Evolutionary conservation across 352 stramenopile species (phyloP), one percentile per base, ranked within the genome.

Genomic region (Globisporangium recalcitrans): DNA sequence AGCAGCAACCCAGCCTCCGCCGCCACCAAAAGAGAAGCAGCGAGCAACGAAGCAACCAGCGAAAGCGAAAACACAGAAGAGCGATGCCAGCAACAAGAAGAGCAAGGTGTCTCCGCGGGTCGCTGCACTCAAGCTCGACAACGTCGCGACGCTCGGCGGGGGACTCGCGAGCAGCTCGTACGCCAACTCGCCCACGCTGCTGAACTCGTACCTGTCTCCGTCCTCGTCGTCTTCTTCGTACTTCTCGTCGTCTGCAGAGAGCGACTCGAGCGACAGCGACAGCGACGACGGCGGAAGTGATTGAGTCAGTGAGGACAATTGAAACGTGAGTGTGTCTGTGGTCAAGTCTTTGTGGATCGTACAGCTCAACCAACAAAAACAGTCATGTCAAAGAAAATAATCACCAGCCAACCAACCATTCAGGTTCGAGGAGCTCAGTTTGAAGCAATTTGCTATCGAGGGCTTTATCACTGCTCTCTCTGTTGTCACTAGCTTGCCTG

Each of bases 201-300:
- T 88, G 52, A 80, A 85, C 58, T 76, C 79, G 56, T 88, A 88
- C 57, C 67, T 84, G 21, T 93, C 83, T 40, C 66, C 76, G 29
- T 73, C 71, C n/a, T 84, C 80, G 36, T 92, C 80, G 24, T 93
- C 85, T 14, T 95, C 86, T 52, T 95, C 86, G 42, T 85, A 87
- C 62, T 90, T 86, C 65, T 95, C 80, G 4, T 84, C 74, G n/a
- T 90, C 82, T 0, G 70, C 58, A 54, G 81, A 85, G 29, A 93
- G 84, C 60, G 82, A 91, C 19, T 91, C 80, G n/a, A 81, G 73
- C 55, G 65, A 52, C 29, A 82, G 71, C 48, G 67, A 81, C 31
- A 69, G 68, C 47, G 48, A 53, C 19, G 31, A 22, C 14, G 67
- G 75, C 65, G 67, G 77, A 68, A 90, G 79, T 58, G 68, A 81